A percentile compares a stretch with the other conserved stretches of the same genome.
phyloP scores from a whole-genome alignment of 352 stramenopile species.

The Globisporangium cederbergense region DNA sequence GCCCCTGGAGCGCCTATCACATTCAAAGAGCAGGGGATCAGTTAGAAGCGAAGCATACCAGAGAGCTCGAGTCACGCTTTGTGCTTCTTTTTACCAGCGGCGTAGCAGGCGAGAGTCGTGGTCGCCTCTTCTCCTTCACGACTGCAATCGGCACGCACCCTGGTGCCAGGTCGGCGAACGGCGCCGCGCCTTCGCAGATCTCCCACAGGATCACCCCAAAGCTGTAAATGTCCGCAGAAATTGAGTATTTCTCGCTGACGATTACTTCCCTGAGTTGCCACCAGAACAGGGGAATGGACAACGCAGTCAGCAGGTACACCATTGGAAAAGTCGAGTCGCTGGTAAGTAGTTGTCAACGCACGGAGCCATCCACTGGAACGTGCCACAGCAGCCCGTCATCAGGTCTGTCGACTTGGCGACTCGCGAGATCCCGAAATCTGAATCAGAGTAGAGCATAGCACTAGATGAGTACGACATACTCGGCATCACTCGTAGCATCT shows the following conservation, averaged over 20 bases:
- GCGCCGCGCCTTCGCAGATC: conserved; percentile 60
- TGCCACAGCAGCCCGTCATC: conserved; percentile 78
- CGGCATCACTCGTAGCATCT: background rate
- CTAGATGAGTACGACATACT: background rate
- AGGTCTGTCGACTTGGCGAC: conserved; percentile 41
- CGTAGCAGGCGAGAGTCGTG: conserved; percentile 53
- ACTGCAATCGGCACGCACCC: conserved; percentile 61
- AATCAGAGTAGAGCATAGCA: background rate
- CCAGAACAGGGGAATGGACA: background rate
- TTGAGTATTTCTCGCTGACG: conserved; percentile 55
- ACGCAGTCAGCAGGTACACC: background rate
- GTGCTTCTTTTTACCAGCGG: conserved; percentile 30
- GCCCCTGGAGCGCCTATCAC: conserved; percentile 46
- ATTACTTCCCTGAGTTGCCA: conserved; percentile 54
- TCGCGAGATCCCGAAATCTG: conserved; percentile 78
- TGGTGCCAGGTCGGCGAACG: conserved; percentile 56
- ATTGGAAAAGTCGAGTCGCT: background rate
- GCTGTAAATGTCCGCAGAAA: conserved; percentile 78
- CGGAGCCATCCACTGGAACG: conserved; percentile 84
- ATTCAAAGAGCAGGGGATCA: background rate
- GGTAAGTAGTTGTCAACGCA: conserved; percentile 26
- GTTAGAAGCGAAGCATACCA: background rate
- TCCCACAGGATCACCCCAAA: conserved; percentile 82
- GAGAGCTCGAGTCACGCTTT: background rate
- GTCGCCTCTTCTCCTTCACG: conserved; percentile 58